Base-by-base conservation (phyloP, 2,329 filamentous ascomycete species). In the Berkeleyomyces basicola region DNA sequence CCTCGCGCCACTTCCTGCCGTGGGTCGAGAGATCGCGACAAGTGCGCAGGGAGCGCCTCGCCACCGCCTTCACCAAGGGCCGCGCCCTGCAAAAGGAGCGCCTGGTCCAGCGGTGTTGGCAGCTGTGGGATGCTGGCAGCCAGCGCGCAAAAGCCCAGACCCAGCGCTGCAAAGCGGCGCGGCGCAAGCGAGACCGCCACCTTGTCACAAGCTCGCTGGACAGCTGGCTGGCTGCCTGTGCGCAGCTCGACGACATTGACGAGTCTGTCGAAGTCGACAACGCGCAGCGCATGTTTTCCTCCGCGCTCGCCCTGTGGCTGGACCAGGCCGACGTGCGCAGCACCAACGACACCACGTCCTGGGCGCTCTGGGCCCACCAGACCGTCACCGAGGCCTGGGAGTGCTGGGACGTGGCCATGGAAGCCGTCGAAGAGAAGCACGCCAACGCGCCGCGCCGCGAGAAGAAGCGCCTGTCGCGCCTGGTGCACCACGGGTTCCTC, bases 11-110 rank as follows among this genome's bases (percentile, higher is more conserved):
- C 2, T 69, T 73, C 40, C 66, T 71, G 11, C 65, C 62, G 16
- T 75, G 74, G 74, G 62, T 67, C 6, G 64, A 65, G 40, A 64
- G 63, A 2, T 62, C 67, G 10, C 65, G 68, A 61, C 36, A 65
- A 23, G 67, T 70, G 36, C 61, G 68, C 40, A 66, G 66, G 31
- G 64, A 63, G 49, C 67, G 67, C 31, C 53, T 66, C 2, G 62
- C 64, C 23, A 61, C 58, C 4, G 58, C 64, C 2, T 66, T 66
- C 42, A 66, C 66, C 37, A 43, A 59, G 23, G 66, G 62, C 4
- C 59, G 62, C 11, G 42, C 64, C 16, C 7, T 58, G 5, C 58
- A 64, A 23, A 66, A 66, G 36, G 47, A 65, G 46, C 58, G 61
- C 11, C 61, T 66, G 10, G 63, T 66, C 11, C 58, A 61, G 44